Evolutionary conservation across 345 rosid genomes (phyloP).

Genomic region (Firmiana major): DNA sequence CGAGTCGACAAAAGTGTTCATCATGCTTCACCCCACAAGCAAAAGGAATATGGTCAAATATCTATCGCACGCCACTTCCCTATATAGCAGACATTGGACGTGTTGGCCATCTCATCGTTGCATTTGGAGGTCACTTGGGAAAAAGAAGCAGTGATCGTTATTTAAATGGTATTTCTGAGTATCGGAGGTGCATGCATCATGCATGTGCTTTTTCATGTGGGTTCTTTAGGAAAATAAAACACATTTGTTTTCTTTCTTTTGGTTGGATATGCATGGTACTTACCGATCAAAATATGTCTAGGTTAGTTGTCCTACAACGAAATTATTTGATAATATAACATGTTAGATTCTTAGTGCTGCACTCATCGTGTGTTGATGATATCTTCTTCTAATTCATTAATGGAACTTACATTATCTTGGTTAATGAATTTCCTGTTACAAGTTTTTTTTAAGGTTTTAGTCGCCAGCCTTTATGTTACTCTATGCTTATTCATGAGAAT

Average conservation of each 20-base stretch:
- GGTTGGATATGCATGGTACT: neutral
- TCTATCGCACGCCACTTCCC: neutral
- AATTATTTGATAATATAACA: neutral
- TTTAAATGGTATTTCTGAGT: neutral
- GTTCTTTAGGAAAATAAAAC: neutral
- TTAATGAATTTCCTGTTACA: neutral
- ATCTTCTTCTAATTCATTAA: neutral
- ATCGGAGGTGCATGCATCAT: slow-evolving; percentile 13
- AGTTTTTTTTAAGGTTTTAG: too few species aligned
- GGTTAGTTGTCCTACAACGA: neutral
- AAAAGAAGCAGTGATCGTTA: neutral
- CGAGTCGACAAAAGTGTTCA: neutral
- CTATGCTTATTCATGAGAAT: too few species aligned
- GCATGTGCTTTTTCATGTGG: slow-evolving; percentile 9
- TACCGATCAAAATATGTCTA: neutral
- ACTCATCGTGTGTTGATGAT: neutral
- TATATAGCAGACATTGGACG: neutral
- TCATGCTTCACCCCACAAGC: neutral
- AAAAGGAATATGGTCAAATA: neutral
- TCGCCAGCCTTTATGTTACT: neutral
- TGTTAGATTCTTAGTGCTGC: neutral
- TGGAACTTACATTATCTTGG: neutral
- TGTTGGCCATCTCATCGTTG: neutral
- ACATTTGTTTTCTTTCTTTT: neutral
- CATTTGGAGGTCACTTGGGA: slow-evolving; percentile 8